Base-by-base conservation (phyloP, 305 asterid species). In the Fraxinus velutina region DNA sequence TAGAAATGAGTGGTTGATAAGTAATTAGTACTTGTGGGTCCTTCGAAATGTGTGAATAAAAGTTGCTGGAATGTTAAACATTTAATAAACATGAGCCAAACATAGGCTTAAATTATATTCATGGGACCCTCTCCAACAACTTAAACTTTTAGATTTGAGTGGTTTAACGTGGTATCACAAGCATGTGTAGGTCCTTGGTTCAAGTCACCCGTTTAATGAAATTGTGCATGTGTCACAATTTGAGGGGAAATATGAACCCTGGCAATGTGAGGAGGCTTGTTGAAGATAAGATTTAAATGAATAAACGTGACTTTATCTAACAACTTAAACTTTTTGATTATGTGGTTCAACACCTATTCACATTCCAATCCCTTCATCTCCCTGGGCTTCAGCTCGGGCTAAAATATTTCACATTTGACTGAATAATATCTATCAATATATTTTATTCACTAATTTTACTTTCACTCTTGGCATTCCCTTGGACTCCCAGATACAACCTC, bases 331-430 rank as follows among this genome's bases (percentile, higher is more conserved):
- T 24, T 64, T 64, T 22, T 24, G 73, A 9, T 64, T 9, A 64
- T 24, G 34, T 64, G 21, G 21, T 66, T 29, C 21, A 66, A 27
- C 37, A 76, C 70, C 34, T 72, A 34, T 30, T 32, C 64, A 47
- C 57, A 73, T 74, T 72, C 62, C 57, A 17, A 62, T 66, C 33
- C 9, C 6, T 64, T 37, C 44, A 37, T 22, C n/a, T 21, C 62
- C n/a, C 30, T 68, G 71, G 81, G 29, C 84, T 74, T 75, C 39
- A 32, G 66, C 39, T 47, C 75, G 78, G 24, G 37, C 21, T 80
- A 21, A 78, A 57, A 15, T 8, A 15, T 74, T 77, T 68, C 30
- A n/a, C 64, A 34, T 64, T 78, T 71, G 64, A 52, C 57, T 55
- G 62, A 47, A 75, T 36, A 60, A 78, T 30, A 81, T 73, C 44